Evolutionary conservation across 2,329 filamentous ascomycete genomes (phyloP), one percentile per base, ranked within the genome.

Genomic region (Fusarium sp.): DNA sequence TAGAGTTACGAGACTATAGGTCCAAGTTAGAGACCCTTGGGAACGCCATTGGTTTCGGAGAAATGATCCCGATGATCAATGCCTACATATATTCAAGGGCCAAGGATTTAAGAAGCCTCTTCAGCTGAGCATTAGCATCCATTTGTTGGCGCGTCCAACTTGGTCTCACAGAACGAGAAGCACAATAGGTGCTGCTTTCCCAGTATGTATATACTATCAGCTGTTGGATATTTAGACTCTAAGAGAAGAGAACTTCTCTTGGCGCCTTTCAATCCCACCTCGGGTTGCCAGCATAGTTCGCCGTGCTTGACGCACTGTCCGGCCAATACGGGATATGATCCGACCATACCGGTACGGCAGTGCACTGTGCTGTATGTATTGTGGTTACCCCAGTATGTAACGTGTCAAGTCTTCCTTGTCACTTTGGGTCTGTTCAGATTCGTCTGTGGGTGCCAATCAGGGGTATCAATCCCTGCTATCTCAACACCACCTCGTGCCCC

Each of bases 371-470:
- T 12, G 34, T 38, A 38, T 25, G 46, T 44, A 44, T 49, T 51
- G 32, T 46, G 46, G 58, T 51, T 61, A 69, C 67, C 67, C 67
- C 67, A 65, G 67, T 30, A 65, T 58, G 67, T 70, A 61, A 63
- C 67, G 60, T 68, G 67, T 70, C 68, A 64, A 48, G 68, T 65
- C 63, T 68, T 58, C 59, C 67, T 65, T 59, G 59, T 65, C 68
- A 71, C 46, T 64, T 69, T 41, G 55, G 49, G 58, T 48, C 54
- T 58, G 65, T 61, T 71, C 63, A 70, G 59, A 70, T 70, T 70
- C 46, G 68, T 41, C 65, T 20, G 40, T 48, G 55, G 44, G 49
- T 41, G n/a, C 20, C 53, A 22, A 10, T 30, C 29, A 41, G 64
- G 64, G 52, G 43, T 22, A 25, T 34, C 24, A 51, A 46, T 56